Conservation (phyloP, 805 yeast genomes). For the Debaryomyces tyrocola region DNA sequence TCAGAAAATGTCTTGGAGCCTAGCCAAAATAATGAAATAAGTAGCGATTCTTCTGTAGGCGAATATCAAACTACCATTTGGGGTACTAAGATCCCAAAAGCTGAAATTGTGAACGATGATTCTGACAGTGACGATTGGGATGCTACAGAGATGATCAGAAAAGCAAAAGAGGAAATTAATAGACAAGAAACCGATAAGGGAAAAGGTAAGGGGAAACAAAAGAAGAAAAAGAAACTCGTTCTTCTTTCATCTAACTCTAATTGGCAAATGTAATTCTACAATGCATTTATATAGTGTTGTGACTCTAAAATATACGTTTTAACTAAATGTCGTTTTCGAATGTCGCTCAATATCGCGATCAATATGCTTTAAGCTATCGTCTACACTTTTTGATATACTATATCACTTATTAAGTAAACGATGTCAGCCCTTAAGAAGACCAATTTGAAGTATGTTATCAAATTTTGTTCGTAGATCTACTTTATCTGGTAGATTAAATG, state of each 20-base stretch:
- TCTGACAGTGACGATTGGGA: constrained; percentile 42
- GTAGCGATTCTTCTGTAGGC: constrained; percentile 10
- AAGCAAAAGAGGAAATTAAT: constrained; percentile 49
- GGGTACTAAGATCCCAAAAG: constrained; percentile 64
- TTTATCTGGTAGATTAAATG: too few relatives aligned
- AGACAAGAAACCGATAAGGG: constrained; percentile 19
- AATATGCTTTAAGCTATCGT: too few relatives aligned
- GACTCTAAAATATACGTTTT: neutral
- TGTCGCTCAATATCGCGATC: neutral
- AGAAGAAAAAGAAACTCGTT: constrained; percentile 37
- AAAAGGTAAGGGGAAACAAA: constrained; percentile 46
- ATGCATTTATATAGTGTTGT: constrained; percentile 1
- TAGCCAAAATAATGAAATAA: neutral
- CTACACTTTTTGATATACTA: too few relatives aligned
- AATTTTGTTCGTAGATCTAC: neutral
- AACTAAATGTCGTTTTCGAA: neutral
- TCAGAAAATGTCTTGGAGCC: constrained; percentile 1
- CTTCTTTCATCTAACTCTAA: constrained; percentile 24
- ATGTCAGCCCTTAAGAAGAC: constrained; percentile 20
- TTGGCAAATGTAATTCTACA: constrained; percentile 1
- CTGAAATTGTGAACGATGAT: constrained; percentile 24
- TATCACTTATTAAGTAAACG: neutral
- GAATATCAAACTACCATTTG: constrained; percentile 60
- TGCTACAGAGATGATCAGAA: constrained; percentile 50
- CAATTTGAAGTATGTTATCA: constrained; percentile 23